Evolutionary conservation across 352 stramenopile species (phyloP).

Genomic region (Pythium diclinum): DNA sequence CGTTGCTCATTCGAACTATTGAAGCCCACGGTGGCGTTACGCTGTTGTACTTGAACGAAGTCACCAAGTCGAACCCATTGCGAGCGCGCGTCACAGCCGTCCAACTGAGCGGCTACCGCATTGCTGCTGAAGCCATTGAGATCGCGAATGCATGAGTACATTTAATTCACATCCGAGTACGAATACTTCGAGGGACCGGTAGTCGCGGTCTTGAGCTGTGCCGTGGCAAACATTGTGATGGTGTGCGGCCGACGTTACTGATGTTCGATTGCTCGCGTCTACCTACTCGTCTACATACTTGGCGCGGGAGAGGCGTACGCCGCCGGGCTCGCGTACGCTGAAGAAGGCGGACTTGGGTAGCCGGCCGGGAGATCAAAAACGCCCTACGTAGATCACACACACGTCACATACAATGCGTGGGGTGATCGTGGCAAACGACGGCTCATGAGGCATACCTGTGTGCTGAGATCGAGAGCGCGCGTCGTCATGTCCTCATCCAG

Average conservation of each 20-base stretch:
- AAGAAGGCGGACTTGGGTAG: slow-evolving; percentile 43
- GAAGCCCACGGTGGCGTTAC: slow-evolving; percentile 65
- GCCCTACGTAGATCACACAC: slow-evolving; percentile 34
- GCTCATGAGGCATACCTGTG: slow-evolving; percentile 39
- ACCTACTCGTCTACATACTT: slow-evolving; percentile 13
- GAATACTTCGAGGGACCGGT: not conserved
- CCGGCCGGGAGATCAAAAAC: slow-evolving; percentile 63
- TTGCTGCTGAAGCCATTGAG: slow-evolving; percentile 44
- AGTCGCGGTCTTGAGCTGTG: not conserved
- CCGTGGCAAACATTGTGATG: not conserved
- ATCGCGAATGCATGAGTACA: slow-evolving; percentile 54
- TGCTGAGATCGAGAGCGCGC: slow-evolving; percentile 60
- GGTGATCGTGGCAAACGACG: not conserved
- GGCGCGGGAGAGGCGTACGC: slow-evolving; percentile 19
- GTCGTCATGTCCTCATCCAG: slow-evolving; percentile 85
- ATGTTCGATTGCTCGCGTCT: slow-evolving; percentile 7
- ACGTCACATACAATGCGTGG: not conserved
- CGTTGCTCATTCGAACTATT: slow-evolving; percentile 55
- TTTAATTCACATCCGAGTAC: not conserved
- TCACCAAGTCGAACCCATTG: slow-evolving; percentile 78
- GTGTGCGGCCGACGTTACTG: not conserved
- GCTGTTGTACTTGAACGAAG: slow-evolving; percentile 75
- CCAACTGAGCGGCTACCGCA: slow-evolving; percentile 65
- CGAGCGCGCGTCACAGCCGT: slow-evolving; percentile 65
- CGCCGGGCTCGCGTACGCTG: slow-evolving; percentile 25